Base-by-base conservation (phyloP, 2,329 filamentous ascomycete species). In the Aspergillus novofumigatus region DNA sequence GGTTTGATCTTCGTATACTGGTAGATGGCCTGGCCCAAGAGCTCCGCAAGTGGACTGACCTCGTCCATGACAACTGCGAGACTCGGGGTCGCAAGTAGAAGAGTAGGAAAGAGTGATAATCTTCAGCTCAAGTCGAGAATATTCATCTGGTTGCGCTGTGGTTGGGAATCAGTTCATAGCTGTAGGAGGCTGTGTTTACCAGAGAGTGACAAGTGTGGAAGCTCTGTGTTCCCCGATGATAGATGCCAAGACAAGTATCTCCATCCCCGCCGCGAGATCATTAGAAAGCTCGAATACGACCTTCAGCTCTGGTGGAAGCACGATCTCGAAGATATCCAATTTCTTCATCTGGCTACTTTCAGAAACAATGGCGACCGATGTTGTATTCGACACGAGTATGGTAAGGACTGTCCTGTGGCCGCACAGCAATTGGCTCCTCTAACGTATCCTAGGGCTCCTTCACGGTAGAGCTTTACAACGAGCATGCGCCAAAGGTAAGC, bases 351-450 rank as follows among this genome's bases (percentile, higher is more conserved):
- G 21, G 14, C 29, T 41, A 50, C 20, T 23, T 50, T 28, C 58
- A 47, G 11, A 25, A 14, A 72, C 47, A 26, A 93, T 94, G 90
- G 81, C 89, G 28, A 92, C 89, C 58, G 86, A 90, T 66, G 84
- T 97, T 58, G 79, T 86, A 9, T 83, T 97, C 52, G 90, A 96
- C 65, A 97, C 93, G 57, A 87, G 88, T 55, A 91, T 96, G 88
- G 92, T 90, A 80, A 56, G 73, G 73, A 55, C 26, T n/a, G 38
- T 14, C 41, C 42, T 20, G n/a, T 49, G 3, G 8, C 11, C 35
- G 20, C 20, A 45, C 51, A 38, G 32, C 29, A 26, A 21, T 35
- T 11, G 48, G 11, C 21, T 14, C 8, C 10, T 14, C 62, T 70
- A 62, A 71, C 58, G 6, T 17, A 28, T 26, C 25, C 2, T 64